A percentile compares a stretch with the other conserved stretches of the same genome.
phyloP scores from a whole-genome alignment of 345 rosid genomes.

The Sisymbrium irio region DNA sequence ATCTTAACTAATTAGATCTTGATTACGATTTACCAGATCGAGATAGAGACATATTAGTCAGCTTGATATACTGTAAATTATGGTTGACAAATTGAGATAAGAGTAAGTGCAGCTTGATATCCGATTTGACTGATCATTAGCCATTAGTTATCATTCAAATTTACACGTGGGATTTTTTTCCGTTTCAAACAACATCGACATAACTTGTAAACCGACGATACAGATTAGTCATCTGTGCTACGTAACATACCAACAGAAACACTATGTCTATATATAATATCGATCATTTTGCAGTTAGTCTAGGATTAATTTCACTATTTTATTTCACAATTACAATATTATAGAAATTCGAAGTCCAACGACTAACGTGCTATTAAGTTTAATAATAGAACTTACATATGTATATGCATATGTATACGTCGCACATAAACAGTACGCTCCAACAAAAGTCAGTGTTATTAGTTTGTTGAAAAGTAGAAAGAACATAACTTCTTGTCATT shows the following conservation, averaged over 20 bases:
- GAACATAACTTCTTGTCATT: constrained; percentile 27
- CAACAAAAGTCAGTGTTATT: constrained; percentile 23
- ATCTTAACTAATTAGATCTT: not conserved
- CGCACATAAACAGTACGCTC: not conserved
- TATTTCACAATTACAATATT: too few relatives aligned
- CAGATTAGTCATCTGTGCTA: not conserved
- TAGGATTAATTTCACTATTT: too few relatives aligned
- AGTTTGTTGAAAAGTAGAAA: constrained; percentile 33
- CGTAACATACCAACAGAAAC: not conserved
- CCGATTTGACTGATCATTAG: not conserved
- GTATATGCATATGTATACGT: not conserved
- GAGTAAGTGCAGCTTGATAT: not conserved
- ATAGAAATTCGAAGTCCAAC: not conserved
- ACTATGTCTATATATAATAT: not conserved
- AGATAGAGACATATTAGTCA: not conserved
- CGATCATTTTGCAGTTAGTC: too few relatives aligned
- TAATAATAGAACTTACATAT: too few relatives aligned
- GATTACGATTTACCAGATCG: not conserved
- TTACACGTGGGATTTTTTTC: not conserved
- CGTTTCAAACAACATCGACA: not conserved
- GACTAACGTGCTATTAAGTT: not conserved
- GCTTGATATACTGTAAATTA: too few relatives aligned
- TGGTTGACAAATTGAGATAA: not conserved
- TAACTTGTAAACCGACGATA: not conserved
- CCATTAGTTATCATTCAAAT: not conserved